These are phyloP conservation scores for Lasiosphaeriaceae sp. DNA, from an alignment of 495 filamentous ascomycete genomes.

Conservation along the genomic window DNA sequence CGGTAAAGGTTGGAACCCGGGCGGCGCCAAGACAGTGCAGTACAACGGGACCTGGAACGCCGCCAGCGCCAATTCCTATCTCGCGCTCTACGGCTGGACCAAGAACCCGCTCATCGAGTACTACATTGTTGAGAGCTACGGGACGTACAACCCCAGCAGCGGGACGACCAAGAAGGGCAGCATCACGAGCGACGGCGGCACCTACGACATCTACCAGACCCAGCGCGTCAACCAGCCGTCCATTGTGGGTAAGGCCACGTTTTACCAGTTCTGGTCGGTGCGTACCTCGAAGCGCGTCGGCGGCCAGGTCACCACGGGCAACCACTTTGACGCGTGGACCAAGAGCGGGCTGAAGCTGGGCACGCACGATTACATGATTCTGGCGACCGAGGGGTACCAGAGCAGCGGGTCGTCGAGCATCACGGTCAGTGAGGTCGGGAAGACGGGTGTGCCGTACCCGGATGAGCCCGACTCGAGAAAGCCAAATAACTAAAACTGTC, in stretches of 20 bases:
- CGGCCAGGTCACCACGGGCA: conserved; percentile 42
- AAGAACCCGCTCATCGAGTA: conserved; percentile 55
- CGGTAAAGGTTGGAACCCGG: conserved; percentile 61
- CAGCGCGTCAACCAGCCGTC: conserved; percentile 57
- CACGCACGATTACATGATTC: conserved; percentile 54
- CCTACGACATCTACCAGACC: conserved; percentile 61
- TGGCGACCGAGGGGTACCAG: conserved; percentile 57
- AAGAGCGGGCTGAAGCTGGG: conserved; percentile 47
- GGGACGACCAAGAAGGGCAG: conserved; percentile 49
- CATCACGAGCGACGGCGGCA: conserved; percentile 54
- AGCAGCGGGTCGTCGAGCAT: conserved; percentile 50
- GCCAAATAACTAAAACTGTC: conserved; percentile 10
- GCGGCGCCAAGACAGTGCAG: conserved; percentile 50
- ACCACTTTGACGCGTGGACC: conserved; percentile 61
- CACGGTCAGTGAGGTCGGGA: conserved; percentile 36
- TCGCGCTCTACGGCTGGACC: conserved; percentile 60
- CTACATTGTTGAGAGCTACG: conserved; percentile 57
- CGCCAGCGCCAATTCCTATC: conserved; percentile 48
- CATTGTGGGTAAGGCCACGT: conserved; percentile 53
- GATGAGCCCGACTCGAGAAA: conserved; percentile 10
- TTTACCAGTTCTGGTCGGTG: conserved; percentile 57
- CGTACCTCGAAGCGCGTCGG: conserved; percentile 40
- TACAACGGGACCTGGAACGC: conserved; percentile 50
- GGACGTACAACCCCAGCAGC: conserved; percentile 52
- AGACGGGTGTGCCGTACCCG: background rate